Conservation (phyloP, 495 filamentous ascomycete genomes). For the Hypoxylon fragiforme region DNA sequence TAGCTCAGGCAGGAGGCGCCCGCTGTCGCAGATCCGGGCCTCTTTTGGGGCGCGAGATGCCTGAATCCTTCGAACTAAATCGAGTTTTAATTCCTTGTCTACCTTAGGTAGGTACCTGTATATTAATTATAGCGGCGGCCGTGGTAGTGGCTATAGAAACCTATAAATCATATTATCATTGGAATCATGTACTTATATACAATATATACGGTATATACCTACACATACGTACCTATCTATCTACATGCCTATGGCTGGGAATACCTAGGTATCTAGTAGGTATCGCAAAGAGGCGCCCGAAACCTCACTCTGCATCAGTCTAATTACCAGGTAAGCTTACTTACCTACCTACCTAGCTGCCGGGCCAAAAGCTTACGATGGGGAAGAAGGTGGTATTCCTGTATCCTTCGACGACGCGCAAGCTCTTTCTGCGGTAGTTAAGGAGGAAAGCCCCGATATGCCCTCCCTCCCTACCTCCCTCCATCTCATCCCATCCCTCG, state of each 20-base stretch:
- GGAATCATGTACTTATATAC: too few relatives aligned
- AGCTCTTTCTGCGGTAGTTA: conserved; percentile 17
- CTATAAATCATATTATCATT: not conserved
- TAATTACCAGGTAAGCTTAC: not conserved
- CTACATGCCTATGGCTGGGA: not conserved
- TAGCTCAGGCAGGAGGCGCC: conserved; percentile 3
- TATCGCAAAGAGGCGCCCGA: too few relatives aligned
- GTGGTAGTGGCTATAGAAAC: too few relatives aligned
- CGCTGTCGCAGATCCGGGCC: conserved; percentile 18
- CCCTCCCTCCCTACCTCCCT: too few relatives aligned
- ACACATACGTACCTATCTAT: not conserved
- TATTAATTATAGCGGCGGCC: too few relatives aligned
- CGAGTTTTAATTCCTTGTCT: conserved; percentile 8
- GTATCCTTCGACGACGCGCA: conserved; percentile 20
- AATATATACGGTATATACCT: too few relatives aligned
- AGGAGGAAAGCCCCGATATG: too few relatives aligned
- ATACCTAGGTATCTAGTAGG: too few relatives aligned
- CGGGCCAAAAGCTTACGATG: not conserved
- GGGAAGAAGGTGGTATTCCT: conserved; percentile 25
- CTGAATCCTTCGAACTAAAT: conserved; percentile 23
- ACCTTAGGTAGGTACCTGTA: too few relatives aligned
- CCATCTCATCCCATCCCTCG: too few relatives aligned
- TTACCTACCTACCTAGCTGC: not conserved
- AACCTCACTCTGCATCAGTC: not conserved
- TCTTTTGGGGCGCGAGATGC: conserved; percentile 9